phyloP scores from a whole-genome alignment of 2,329 filamentous ascomycete genomes.

The Cladosporium halotolerans region DNA sequence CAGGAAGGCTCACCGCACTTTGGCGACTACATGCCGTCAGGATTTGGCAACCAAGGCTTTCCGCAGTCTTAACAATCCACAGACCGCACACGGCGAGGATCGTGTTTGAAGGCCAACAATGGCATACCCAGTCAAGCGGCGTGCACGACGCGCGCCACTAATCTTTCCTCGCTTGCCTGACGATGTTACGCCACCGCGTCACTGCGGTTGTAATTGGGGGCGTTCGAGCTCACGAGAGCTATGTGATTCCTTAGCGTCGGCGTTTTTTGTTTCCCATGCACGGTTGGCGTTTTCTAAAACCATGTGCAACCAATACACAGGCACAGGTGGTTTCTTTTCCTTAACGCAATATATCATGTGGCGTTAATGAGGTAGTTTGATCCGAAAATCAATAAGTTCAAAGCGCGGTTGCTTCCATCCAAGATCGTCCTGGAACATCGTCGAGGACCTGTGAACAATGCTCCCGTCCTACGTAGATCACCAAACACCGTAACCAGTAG shows the following conservation, averaged over 20 bases:
- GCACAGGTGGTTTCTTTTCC: background rate
- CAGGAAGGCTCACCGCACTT: slow-evolving; percentile 6
- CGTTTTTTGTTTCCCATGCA: background rate
- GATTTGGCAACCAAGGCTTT: slow-evolving; percentile 3
- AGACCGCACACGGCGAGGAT: background rate
- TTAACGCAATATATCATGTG: background rate
- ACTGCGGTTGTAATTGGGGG: background rate
- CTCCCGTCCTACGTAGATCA: no score
- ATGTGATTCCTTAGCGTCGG: slow-evolving; percentile 5
- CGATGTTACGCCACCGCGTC: slow-evolving; percentile 2
- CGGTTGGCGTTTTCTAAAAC: background rate
- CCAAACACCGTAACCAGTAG: no score
- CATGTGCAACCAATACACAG: background rate
- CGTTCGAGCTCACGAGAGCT: background rate
- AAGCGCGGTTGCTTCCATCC: background rate
- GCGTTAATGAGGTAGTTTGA: background rate
- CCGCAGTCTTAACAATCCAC: background rate
- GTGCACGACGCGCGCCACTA: background rate
- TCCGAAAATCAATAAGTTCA: no score
- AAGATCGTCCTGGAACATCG: background rate
- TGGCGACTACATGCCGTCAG: slow-evolving; percentile 5
- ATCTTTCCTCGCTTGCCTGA: background rate
- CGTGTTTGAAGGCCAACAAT: background rate
- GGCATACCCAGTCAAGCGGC: background rate
- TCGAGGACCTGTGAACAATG: background rate